phyloP scores from a whole-genome alignment of 2,329 filamentous ascomycete genomes.

The Cryphonectria radicalis region DNA sequence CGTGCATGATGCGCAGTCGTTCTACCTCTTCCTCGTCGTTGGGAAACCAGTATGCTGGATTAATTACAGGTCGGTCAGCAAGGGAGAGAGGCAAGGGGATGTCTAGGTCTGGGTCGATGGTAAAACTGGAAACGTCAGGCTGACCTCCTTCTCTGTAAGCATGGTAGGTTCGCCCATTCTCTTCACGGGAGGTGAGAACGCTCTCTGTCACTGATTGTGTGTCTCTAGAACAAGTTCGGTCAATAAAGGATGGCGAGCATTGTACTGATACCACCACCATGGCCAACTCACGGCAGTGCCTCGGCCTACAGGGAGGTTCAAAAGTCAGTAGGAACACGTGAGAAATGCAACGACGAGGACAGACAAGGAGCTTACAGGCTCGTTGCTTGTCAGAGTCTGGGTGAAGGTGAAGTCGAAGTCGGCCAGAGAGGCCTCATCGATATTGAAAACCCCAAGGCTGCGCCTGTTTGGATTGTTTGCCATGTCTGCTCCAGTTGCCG shows the following conservation, averaged over 20 bases:
- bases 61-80: not conserved
- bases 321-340: not conserved
- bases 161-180: conserved; percentile 30
- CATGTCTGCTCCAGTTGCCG: conserved; percentile 8
- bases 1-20: conserved; percentile 39
- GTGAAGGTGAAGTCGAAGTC: conserved; percentile 27
- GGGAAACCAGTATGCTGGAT: conserved; percentile 41
- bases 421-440: conserved; percentile 19
- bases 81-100: not conserved
- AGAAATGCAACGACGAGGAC: not conserved
- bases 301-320: conserved; percentile 10
- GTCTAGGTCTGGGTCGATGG: not conserved
- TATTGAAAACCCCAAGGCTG: conserved; percentile 23
- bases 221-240: conserved; percentile 10
- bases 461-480: conserved; percentile 25
- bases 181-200: conserved; percentile 26
- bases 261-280: too few species aligned
- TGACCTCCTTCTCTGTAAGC: conserved; percentile 28
- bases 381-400: conserved; percentile 19
- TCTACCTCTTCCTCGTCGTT: conserved; percentile 41
- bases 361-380: conserved; percentile 13
- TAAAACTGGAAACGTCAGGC: not conserved
- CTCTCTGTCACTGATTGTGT: conserved; percentile 25
- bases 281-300: conserved; percentile 24
- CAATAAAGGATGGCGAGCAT: not conserved